phyloP scores from a whole-genome alignment of 495 filamentous ascomycete genomes.

The Talaromyces adpressus region DNA sequence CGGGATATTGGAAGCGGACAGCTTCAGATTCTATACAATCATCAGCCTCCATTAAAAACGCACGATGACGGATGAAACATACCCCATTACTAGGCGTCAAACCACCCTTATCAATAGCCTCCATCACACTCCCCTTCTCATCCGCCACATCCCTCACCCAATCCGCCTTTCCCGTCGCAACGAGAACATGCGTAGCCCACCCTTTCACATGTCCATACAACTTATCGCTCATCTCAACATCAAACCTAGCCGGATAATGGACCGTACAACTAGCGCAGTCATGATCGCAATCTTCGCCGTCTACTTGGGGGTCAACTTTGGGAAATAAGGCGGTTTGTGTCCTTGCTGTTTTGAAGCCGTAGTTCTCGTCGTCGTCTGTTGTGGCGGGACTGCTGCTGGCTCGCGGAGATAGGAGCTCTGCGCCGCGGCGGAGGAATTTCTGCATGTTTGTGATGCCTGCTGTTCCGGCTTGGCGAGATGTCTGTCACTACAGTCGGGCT shows the following conservation, averaged over 20 bases:
- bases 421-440: constrained; percentile 27
- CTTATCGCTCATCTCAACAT: constrained; percentile 68
- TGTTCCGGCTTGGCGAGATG: no score
- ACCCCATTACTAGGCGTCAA: constrained; percentile 71
- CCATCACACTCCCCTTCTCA: constrained; percentile 91
- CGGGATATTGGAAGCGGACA: constrained; percentile 91
- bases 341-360: constrained; percentile 34
- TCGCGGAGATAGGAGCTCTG: constrained; percentile 27
- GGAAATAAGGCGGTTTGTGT: constrained; percentile 31
- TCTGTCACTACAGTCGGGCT: no score
- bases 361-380: constrained; percentile 18
- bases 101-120: constrained; percentile 64
- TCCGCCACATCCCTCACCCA: constrained; percentile 89
- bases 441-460: constrained; percentile 18
- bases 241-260: constrained; percentile 66
- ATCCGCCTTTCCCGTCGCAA: constrained; percentile 91
- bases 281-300: constrained; percentile 82
- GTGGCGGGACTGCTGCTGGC: constrained; percentile 20
- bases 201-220: constrained; percentile 84
- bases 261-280: constrained; percentile 84
- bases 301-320: constrained; percentile 59
- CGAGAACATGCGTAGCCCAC: constrained; percentile 83
- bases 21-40: constrained; percentile 63
- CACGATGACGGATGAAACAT: constrained; percentile 14
- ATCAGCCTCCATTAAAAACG: constrained; percentile 9